Evolutionary conservation across 768 basidiomycete genomes (phyloP), one percentile per base, ranked within the genome.

Genomic region (Rhodotorula toruloides): DNA sequence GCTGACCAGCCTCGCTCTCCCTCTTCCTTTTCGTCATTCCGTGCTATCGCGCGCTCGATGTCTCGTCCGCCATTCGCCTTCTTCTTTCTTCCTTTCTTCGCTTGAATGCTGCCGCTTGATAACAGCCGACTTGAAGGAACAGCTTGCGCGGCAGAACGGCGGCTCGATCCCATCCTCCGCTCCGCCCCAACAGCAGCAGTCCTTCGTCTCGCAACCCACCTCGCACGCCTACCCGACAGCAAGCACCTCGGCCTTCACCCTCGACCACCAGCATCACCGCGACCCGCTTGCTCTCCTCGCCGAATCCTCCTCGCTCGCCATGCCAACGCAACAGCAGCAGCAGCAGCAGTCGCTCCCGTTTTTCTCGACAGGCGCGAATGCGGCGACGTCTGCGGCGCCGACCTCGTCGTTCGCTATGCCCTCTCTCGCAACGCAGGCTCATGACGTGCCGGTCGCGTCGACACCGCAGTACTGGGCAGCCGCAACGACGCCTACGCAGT

Each of bases 41-140:
- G n/a, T n/a, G n/a, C n/a, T n/a, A n/a, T n/a, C n/a, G n/a, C n/a
- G 1, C 9, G 2, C 31, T 32, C 37, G 11, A 6, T 57, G n/a
- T n/a, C 25, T 32, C 27, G 19, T 27, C 13, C n/a, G 3, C 8
- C 11, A 4, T n/a, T 31, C 9, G 17, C 12, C 12, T 11, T 21
- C 10, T 7, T 31, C 55, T 32, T 11, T 43, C 22, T 27, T 36
- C 13, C 12, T 5, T 27, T 14, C 11, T n/a, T n/a, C n/a, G n/a
- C n/a, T n/a, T n/a, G n/a, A n/a, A n/a, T n/a, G n/a, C n/a, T n/a
- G n/a, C n/a, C n/a, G n/a, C n/a, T n/a, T n/a, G 16, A 1, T 12
- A 2, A 11, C 47, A 59, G 58, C 58, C 29, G 58, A 37, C 2
- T 29, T 59, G 37, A 49, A 50, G 39, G 27, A 59, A 25, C 58